Evolutionary conservation across 192 early-diverging fungal genomes (phyloP).

Genomic region (Backusella luteola): DNA sequence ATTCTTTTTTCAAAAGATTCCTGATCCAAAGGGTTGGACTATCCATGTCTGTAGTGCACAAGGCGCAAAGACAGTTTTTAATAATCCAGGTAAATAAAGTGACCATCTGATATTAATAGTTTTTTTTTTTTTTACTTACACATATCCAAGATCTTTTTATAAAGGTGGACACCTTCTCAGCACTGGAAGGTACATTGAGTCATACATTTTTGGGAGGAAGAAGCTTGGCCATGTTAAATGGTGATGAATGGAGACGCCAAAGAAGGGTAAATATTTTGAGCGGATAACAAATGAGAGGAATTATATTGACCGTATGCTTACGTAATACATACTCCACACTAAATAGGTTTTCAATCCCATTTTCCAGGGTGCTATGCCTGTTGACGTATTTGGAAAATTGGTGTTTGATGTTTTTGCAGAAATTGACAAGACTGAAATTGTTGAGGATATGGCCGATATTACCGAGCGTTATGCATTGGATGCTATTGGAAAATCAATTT

Average conservation of each 20-base stretch:
- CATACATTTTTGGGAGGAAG: neutral
- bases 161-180: neutral
- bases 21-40: neutral
- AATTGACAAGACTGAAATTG: neutral
- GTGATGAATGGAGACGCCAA: neutral
- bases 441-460: neutral
- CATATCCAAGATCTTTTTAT: neutral
- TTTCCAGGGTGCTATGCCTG: constrained; percentile 1
- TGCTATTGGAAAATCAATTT: constrained; percentile 6
- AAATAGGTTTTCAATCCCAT: neutral
- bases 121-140: neutral
- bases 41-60: neutral
- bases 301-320: neutral
- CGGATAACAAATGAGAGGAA: neutral
- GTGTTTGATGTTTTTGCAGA: constrained; percentile 1
- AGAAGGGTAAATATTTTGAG: neutral
- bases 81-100: neutral
- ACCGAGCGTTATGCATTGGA: constrained; percentile 2
- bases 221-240: neutral
- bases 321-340: neutral
- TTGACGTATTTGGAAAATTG: neutral
- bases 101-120: neutral
- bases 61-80: neutral
- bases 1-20: neutral
- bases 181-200: neutral